Evolutionary conservation across 495 filamentous ascomycete species (phyloP).

Genomic region (Tetracladium setigerum): DNA sequence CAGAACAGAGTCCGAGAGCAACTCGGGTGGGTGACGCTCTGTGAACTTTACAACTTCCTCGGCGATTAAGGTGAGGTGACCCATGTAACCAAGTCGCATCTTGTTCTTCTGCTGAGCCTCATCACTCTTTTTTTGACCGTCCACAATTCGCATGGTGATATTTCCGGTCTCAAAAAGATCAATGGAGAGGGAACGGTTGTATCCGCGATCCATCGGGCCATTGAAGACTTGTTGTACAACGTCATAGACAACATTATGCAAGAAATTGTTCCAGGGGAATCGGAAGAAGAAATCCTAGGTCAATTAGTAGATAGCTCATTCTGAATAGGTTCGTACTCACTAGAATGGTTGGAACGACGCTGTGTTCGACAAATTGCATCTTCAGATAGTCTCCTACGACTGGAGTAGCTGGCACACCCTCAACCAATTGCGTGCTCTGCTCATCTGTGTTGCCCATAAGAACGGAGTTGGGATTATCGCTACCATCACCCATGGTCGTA

Average conservation of each 20-base stretch:
- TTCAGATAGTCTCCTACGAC: conserved; percentile 98
- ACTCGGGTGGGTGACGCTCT: conserved; percentile 83
- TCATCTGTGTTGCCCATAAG: conserved; percentile 21
- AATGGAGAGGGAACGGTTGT: conserved; percentile 85
- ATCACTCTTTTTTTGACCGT: conserved; percentile 82
- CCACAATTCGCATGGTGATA: conserved; percentile 85
- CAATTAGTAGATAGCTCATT: conserved; percentile 4
- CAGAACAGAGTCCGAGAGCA: conserved; percentile 75
- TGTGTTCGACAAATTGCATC: conserved; percentile 90
- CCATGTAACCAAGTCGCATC: conserved; percentile 97
- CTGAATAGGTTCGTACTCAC: conserved; percentile 41
- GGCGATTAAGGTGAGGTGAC: conserved; percentile 92
- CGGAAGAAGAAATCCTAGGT: conserved; percentile 87
- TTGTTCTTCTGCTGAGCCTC: conserved; percentile 70
- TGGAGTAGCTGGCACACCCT: conserved; percentile 43
- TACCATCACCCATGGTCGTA: conserved; percentile 21
- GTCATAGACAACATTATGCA: conserved; percentile 99
- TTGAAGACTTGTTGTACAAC: conserved; percentile 99
- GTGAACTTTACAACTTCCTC: conserved; percentile 99
- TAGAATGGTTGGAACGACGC: conserved; percentile 91
- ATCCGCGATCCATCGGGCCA: conserved; percentile 92
- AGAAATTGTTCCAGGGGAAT: conserved; percentile 99
- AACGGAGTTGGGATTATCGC: conserved; percentile 19
- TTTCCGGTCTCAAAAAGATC: conserved; percentile 85
- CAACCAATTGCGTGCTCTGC: conserved; percentile 12